Conservation (phyloP, 441 rosid species). For the Omphalea diandra region DNA sequence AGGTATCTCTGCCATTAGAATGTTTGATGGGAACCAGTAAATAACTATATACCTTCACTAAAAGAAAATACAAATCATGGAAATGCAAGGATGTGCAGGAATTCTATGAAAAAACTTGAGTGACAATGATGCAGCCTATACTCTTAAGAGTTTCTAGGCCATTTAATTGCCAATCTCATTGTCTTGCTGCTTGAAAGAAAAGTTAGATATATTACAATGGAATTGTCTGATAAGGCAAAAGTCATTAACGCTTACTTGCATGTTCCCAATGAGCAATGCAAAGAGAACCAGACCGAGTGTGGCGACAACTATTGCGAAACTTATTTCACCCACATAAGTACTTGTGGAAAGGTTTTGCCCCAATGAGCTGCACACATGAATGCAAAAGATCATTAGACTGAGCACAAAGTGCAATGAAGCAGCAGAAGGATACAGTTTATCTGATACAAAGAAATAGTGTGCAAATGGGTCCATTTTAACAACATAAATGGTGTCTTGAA, state of each 20-base stretch:
- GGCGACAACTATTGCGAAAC: conserved; percentile 66
- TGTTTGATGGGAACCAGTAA: not conserved
- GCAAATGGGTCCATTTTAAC: no score
- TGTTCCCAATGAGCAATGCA: conserved; percentile 86
- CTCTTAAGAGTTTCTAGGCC: not conserved
- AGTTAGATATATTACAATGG: not conserved
- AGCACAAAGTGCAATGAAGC: not conserved
- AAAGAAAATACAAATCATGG: not conserved
- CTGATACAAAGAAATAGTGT: not conserved
- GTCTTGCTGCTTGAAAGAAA: conserved; percentile 2
- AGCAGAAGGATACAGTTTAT: no score
- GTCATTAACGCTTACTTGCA: conserved; percentile 74
- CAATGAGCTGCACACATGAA: conserved; percentile 50
- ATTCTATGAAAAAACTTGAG: not conserved
- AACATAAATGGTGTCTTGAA: not conserved
- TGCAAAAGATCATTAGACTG: conserved; percentile 13
- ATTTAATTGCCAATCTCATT: not conserved
- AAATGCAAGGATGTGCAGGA: not conserved
- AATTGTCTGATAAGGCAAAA: not conserved
- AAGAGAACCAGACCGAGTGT: conserved; percentile 80
- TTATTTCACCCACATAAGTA: conserved; percentile 69
- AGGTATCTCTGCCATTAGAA: conserved; percentile 61
- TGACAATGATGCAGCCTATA: not conserved
- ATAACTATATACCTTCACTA: not conserved
- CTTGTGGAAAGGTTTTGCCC: conserved; percentile 75